These are phyloP conservation scores for Metschnikowia orientalis DNA, from an alignment of 805 yeast genomes.

Conservation along the genomic window DNA sequence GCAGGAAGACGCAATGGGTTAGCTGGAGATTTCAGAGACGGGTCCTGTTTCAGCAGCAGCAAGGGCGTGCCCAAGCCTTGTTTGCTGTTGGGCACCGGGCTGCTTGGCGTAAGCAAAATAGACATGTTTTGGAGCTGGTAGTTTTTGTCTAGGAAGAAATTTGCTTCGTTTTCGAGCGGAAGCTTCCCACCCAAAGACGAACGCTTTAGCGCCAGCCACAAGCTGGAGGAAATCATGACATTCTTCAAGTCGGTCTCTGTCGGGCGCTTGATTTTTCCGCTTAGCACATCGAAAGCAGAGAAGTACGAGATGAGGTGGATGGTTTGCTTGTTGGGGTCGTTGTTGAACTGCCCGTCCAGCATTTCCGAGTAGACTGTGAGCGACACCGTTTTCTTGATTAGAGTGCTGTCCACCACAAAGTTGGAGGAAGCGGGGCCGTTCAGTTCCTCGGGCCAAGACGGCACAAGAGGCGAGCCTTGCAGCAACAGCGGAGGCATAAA, in stretches of 20 bases:
- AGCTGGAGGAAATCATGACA: slow-evolving; percentile 41
- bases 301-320: slow-evolving; percentile 80
- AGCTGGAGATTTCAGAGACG: too few species aligned
- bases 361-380: slow-evolving; percentile 38
- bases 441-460: too few species aligned
- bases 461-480: too few species aligned
- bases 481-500: too few species aligned
- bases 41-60: too few species aligned
- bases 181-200: slow-evolving; percentile 56
- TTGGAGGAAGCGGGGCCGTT: too few species aligned
- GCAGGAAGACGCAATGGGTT: too few species aligned
- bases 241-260: slow-evolving; percentile 50
- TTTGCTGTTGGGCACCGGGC: too few species aligned
- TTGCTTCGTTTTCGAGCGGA: slow-evolving; percentile 47
- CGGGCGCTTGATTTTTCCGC: slow-evolving; percentile 55
- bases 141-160: slow-evolving; percentile 43
- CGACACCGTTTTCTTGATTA: slow-evolving; percentile 79
- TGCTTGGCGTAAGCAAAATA: slow-evolving; percentile 1
- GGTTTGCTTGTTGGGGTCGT: slow-evolving; percentile 37
- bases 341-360: slow-evolving; percentile 19
- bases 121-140: slow-evolving; percentile 40
- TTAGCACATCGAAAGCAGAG: slow-evolving; percentile 65
- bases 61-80: too few species aligned
- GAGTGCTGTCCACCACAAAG: slow-evolving; percentile 37
- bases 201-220: slow-evolving; percentile 56